Base-by-base conservation (phyloP, 306 rosid species). In the Quercus robur region DNA sequence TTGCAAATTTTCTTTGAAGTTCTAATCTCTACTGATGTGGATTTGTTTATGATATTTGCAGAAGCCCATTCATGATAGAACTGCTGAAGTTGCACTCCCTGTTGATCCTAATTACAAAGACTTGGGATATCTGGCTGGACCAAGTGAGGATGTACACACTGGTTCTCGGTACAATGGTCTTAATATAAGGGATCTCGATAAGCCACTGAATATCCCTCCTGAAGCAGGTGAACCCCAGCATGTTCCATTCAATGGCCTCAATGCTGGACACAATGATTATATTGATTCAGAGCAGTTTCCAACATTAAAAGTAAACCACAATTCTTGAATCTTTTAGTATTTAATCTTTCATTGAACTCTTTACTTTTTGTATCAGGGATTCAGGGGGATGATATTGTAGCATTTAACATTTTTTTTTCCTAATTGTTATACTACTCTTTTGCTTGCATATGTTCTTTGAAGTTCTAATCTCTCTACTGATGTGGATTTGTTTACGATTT, bases 391-490 rank as follows among this genome's bases (percentile, higher is more conserved):
- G 46, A 41, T 41, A 41, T 41, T 41, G 46, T 41, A 2, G 46
- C 54, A 49, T 10, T 49, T 49, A 12, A 49, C 54, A 12, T 71
- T 21, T n/a, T 21, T 28, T 21, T 28, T 19, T 33, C 70, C 28
- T 44, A 31, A 74, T 78, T 67, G 6, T 9, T 54, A 25, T 58
- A 25, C 25, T 25, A 58, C 30, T 21, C 28, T 21, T 58, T 5
- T 79, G 71, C 77, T 84, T 71, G 80, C 23, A 21, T 56, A 44
- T 67, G n/a, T 38, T 76, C 46, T 7, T 63, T 74, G 71, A n/a
- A 49, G 54, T 58, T 58, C 5, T 1, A 20, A 25, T 61, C 33
- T 61, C 13, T 21, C 25, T 21, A 61, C 17, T 23, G 28, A 61
- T 61, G 3, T 61, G 31, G 14, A 61, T 21, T 25, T 23, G 67